Evolutionary conservation across 805 yeast species (phyloP).

Genomic region (Saccharomyces jurei): DNA sequence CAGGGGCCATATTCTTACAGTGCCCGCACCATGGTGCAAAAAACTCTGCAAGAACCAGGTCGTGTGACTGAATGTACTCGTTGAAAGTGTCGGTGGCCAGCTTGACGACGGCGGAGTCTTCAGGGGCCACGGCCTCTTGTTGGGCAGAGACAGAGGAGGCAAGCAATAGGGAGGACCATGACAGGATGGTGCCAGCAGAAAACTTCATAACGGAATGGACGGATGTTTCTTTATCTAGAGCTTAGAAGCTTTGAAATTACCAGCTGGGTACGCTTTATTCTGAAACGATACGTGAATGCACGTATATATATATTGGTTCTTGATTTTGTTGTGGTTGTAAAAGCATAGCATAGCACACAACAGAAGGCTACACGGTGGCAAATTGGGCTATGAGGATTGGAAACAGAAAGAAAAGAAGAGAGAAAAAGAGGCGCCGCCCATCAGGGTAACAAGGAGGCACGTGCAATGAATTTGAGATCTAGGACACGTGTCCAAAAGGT

Average conservation of each 20-base stretch:
- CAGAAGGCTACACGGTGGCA: neutral
- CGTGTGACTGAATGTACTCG: slow-evolving; percentile 58
- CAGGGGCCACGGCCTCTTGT: slow-evolving; percentile 61
- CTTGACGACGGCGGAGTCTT: slow-evolving; percentile 81
- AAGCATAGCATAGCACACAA: neutral
- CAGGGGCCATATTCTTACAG: slow-evolving; percentile 83
- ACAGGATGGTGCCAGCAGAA: neutral
- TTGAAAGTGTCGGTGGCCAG: slow-evolving; percentile 60
- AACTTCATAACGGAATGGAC: neutral
- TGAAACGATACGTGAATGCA: neutral
- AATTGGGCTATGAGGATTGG: neutral
- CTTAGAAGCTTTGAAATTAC: neutral
- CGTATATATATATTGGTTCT: neutral
- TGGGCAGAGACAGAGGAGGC: slow-evolving; percentile 30
- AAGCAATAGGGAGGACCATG: slow-evolving; percentile 14
- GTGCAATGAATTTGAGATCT: neutral
- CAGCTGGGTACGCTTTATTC: no score
- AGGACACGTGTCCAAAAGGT: neutral
- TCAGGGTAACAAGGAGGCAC: neutral
- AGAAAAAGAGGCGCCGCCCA: neutral
- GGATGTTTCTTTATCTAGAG: neutral
- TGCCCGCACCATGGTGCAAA: slow-evolving; percentile 98
- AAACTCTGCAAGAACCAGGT: slow-evolving; percentile 77
- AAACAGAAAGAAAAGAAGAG: neutral
- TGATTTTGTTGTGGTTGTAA: neutral